Percentiles rank a stretch among this genome's conserved stretches.
Conservation (phyloP, 179 eudicot genomes). For the Actinidia chinensis region DNA sequence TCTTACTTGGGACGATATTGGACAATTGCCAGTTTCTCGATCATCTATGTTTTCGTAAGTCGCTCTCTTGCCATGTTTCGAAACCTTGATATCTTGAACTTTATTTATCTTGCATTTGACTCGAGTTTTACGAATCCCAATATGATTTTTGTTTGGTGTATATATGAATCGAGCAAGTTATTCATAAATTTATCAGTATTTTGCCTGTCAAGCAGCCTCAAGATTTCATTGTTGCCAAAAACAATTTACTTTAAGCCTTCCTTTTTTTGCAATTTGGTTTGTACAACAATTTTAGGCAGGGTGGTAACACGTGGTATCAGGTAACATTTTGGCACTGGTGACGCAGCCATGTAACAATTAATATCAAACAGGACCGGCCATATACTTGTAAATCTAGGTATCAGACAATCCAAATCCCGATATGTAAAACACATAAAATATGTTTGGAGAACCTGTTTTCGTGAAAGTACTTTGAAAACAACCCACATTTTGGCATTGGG, state of each 20-base stretch:
- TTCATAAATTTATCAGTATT: conserved; percentile 6
- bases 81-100: background rate
- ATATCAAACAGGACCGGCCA: too few species aligned
- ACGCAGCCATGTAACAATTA: too few species aligned
- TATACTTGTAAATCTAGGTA: too few species aligned
- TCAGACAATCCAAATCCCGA: too few species aligned
- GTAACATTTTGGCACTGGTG: too few species aligned
- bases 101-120: background rate
- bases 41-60: conserved; percentile 30
- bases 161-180: background rate
- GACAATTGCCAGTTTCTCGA: conserved; percentile 33
- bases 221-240: background rate
- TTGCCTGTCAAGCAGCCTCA: background rate
- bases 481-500: too few species aligned
- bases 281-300: too few species aligned
- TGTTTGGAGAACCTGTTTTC: too few species aligned
- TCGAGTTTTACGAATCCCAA: background rate
- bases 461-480: too few species aligned
- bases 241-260: background rate
- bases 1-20: conserved; percentile 35
- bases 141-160: background rate
- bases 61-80: background rate
- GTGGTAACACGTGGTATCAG: too few species aligned
- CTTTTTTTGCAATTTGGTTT: background rate
- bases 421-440: too few species aligned